These are phyloP conservation scores for Fusarium bactridioides DNA, from an alignment of 2,329 filamentous ascomycete species.

Conservation along the genomic window DNA sequence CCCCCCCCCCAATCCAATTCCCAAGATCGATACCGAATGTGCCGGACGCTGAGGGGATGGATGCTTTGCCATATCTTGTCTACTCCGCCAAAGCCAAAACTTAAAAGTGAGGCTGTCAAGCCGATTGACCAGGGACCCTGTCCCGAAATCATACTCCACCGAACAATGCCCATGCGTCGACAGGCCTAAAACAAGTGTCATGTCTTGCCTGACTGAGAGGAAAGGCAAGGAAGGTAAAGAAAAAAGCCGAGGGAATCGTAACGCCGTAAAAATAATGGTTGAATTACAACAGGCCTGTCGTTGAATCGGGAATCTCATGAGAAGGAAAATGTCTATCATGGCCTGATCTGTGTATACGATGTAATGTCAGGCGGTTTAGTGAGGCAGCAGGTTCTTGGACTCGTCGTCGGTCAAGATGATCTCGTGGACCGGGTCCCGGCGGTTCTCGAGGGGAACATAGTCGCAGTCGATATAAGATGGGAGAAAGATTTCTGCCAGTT, in stretches of 20 bases:
- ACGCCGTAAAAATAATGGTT: constrained; percentile 25
- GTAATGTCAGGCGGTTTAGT: constrained; percentile 51
- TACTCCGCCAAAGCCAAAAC: constrained; percentile 40
- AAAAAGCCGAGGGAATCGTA: constrained; percentile 23
- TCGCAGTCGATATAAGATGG: constrained; percentile 80
- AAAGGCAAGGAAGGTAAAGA: background rate
- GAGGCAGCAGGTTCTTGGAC: constrained; percentile 71
- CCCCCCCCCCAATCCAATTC: constrained; percentile 22
- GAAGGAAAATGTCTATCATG: constrained; percentile 42
- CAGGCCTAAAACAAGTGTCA: constrained; percentile 21
- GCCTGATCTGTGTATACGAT: constrained; percentile 29
- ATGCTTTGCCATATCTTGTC: constrained; percentile 38
- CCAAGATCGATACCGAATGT: constrained; percentile 25
- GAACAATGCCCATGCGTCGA: constrained; percentile 29
- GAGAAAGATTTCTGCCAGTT: constrained; percentile 75
- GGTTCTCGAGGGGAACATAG: constrained; percentile 77
- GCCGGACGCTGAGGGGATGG: constrained; percentile 29
- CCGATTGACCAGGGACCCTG: constrained; percentile 33
- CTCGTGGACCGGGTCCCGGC: constrained; percentile 79
- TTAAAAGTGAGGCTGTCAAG: constrained; percentile 40
- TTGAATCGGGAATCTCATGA: constrained; percentile 39
- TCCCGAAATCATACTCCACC: constrained; percentile 37
- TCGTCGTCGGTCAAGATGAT: constrained; percentile 82
- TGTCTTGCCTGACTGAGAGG: constrained; percentile 11
- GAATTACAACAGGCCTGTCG: constrained; percentile 20